Evolutionary conservation across 2,329 filamentous ascomycete species (phyloP), one percentile per base, ranked within the genome.

Genomic region (Sporothrix schenckii): DNA sequence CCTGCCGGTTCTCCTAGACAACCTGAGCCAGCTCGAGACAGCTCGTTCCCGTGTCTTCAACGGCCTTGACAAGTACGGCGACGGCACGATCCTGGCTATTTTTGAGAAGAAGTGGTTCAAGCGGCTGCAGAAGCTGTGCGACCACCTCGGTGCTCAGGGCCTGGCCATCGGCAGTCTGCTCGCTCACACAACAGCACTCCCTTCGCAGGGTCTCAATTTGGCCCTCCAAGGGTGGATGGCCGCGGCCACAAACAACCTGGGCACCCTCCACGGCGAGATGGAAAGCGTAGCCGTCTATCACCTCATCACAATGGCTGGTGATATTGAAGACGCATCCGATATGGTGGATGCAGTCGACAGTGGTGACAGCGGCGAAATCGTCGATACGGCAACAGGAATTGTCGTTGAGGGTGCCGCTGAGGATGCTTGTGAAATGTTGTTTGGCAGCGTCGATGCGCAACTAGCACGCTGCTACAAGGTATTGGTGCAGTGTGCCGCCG

Each of bases 51-150:
- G 16, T 3, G 53, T 58, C 27, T 58, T 58, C 27, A 58, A 58
- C 27, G 53, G 53, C 27, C 53, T 58, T 4, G 53, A 58, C 53
- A 30, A 34, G 24, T 19, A 34, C 13, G 53, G 53, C 24, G 53
- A 58, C 13, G 53, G 53, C 27, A 27, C 14, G 2, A 6, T 58
- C 13, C 27, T 58, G 27, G 53, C 27, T 14, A 13, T 58, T 7
- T n/a, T 58, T n/a, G 53, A 58, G 14, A 30, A 30, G 14, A 58
- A 58, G 34, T 58, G 53, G 53, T 58, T 58, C 27, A 58, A 58
- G 27, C 24, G 53, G 11, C 27, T 58, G 27, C 53, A 34, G 27
- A 27, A 58, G 53, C 53, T 58, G 53, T 58, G 53, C 27, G 53
- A 34, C 53, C 27, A 16, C 13, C 13, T 58, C 27, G 53, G 53